Base-by-base conservation (phyloP, 257 asterid species). In the Fraxinus pennsylvanica region DNA sequence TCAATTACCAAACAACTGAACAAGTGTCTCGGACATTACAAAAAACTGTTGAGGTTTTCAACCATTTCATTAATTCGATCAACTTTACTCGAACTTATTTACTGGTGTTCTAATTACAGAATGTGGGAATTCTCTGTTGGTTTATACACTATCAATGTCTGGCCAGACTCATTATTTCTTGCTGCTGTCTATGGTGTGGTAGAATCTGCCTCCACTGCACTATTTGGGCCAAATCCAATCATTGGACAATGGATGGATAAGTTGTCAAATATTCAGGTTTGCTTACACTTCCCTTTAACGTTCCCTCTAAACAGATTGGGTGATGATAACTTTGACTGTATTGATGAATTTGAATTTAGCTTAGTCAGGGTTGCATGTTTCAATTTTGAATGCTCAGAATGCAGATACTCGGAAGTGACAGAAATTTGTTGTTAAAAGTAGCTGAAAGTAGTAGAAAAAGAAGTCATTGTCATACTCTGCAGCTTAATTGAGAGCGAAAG, bases 121-220 rank as follows among this genome's bases (percentile, higher is more conserved):
- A 93, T 95, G 98, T 95, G 99, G 99, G 98, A 95, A 78, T 95
- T 95, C 87, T 95, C 98, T 0, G 96, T 95, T 15, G 98, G 91
- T 72, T 76, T 95, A 61, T 93, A 95, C 88, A 95, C 91, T 97
- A 95, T 95, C 85, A 86, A 88, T 68, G 83, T 93, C 25, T 93
- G 96, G 97, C 98, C 96, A 35, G 88, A 91, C 68, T 90, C 99
- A 27, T 74, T 95, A 39, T 86, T 93, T 87, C 93, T 95, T 72
- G 87, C 96, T 63, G 99, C 98, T 68, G 85, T 83, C 79, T 95
- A 95, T 77, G 98, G 99, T 47, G 93, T 89, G 63, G 93, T 87
- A 8, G 99, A 95, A 83, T 84, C 96, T 68, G 91, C 92, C 69
- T 90, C 99, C 2, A 88, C 89, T 7, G 96, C 90, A 21, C 35